A percentile compares a stretch with the other conserved stretches of the same genome.
Conservation (phyloP, 192 early-diverging fungal genomes). For the Phlyctochytrium arcticum region DNA sequence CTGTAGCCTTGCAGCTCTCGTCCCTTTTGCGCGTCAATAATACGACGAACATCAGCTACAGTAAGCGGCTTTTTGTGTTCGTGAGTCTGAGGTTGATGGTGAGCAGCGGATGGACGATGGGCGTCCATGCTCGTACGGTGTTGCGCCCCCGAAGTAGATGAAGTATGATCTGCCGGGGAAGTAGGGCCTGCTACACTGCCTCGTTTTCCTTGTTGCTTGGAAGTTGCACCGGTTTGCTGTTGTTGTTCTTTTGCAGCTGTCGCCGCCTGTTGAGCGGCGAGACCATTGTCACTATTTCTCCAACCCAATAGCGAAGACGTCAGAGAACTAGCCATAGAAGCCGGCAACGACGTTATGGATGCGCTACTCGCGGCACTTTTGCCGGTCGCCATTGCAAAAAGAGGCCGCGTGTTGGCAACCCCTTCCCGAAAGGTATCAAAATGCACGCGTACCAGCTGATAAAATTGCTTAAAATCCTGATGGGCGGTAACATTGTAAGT, state of each 20-base stretch:
- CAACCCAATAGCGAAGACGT: conserved; percentile 29
- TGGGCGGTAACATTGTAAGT: conserved; percentile 42
- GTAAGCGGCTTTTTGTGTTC: conserved; percentile 22
- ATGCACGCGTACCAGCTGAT: conserved; percentile 36
- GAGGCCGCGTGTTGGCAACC: conserved; percentile 26
- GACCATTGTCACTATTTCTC: no score
- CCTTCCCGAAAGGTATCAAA: conserved; percentile 35
- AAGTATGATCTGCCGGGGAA: not conserved
- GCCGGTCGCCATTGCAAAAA: conserved; percentile 24
- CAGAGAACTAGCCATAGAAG: conserved; percentile 30
- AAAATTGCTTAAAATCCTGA: conserved; percentile 44
- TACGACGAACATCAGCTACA: conserved; percentile 28
- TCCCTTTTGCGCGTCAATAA: conserved; percentile 40
- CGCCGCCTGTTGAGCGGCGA: no score
- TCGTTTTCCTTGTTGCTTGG: no score
- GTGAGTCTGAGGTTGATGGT: not conserved
- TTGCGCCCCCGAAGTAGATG: no score
- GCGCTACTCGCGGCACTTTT: conserved; percentile 6
- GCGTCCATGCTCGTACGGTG: not conserved
- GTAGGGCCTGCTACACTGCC: not conserved
- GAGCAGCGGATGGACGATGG: not conserved
- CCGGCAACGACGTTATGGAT: conserved; percentile 12
- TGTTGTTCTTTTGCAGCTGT: no score
- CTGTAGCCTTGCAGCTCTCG: conserved; percentile 42
- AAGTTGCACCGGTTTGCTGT: no score